Percentiles rank a stretch among this genome's conserved stretches.
phyloP scores from a whole-genome alignment of 1,284 basidiomycete genomes.

The Pseudomicrostroma phylloplanum region DNA sequence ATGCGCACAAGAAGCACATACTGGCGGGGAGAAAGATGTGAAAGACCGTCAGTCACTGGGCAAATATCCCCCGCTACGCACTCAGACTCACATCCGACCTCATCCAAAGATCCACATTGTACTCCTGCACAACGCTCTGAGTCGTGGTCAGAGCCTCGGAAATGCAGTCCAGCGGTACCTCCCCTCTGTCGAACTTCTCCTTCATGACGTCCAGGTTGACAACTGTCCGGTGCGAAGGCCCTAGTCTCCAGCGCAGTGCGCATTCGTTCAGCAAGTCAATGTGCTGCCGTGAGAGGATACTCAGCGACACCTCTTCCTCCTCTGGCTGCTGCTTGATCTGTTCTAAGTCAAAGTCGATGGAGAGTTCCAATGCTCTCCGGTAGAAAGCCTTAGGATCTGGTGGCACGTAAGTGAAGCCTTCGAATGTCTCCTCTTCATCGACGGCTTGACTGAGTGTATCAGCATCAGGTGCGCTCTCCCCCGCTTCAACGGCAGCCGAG shows the following conservation, averaged over 20 bases:
- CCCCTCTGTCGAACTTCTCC: slow-evolving; percentile 77
- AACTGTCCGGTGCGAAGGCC: slow-evolving; percentile 67
- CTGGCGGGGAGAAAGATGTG: too few relatives aligned
- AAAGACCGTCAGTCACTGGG: too few relatives aligned
- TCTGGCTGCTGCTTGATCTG: slow-evolving; percentile 84
- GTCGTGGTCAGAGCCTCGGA: slow-evolving; percentile 71
- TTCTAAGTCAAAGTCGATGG: slow-evolving; percentile 79
- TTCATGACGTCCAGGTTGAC: slow-evolving; percentile 82
- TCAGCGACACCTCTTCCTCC: slow-evolving; percentile 89
- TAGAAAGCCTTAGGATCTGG: slow-evolving; percentile 80
- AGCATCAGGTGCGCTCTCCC: slow-evolving; percentile 10
- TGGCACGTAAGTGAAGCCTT: slow-evolving; percentile 73
- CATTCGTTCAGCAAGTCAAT: slow-evolving; percentile 80
- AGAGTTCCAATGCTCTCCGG: slow-evolving; percentile 72
- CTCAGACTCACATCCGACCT: too few relatives aligned
- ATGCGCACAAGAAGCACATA: slow-evolving; percentile 56
- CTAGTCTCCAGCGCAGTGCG: slow-evolving; percentile 80
- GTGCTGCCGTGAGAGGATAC: slow-evolving; percentile 77
- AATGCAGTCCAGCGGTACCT: slow-evolving; percentile 88
- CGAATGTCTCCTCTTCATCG: slow-evolving; percentile 32
- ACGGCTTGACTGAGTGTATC: slow-evolving; percentile 14
- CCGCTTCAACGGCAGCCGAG: slow-evolving; percentile 3
- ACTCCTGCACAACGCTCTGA: slow-evolving; percentile 64
- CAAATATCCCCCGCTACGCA: too few relatives aligned
- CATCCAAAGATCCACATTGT: slow-evolving; percentile 63